Conservation (phyloP, 257 asterid genomes). For the Galeopsis tetrahit region DNA sequence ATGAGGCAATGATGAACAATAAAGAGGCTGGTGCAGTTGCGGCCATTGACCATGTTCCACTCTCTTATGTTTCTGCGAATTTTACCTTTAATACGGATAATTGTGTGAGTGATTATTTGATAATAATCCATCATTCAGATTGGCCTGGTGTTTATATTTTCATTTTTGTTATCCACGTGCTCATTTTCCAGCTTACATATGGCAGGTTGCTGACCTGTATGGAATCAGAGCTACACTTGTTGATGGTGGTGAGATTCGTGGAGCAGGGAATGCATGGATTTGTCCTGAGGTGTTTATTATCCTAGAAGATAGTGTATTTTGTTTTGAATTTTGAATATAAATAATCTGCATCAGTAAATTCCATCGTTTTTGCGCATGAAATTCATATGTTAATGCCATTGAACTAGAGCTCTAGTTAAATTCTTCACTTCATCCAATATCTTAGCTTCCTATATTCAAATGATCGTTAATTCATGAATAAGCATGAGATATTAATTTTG, state of each 20-base stretch:
- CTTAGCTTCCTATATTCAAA: constrained; percentile 18
- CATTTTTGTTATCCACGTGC: constrained; percentile 28
- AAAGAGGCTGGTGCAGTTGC: constrained; percentile 99
- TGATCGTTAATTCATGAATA: constrained; percentile 24
- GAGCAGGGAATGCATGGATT: constrained; percentile 99
- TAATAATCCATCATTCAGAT: constrained; percentile 28
- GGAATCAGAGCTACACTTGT: constrained; percentile 98
- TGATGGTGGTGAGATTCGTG: constrained; percentile 99
- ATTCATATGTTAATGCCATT: constrained; percentile 14
- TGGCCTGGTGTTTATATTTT: neutral
- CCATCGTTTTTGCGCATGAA: constrained; percentile 16
- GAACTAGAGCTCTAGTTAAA: neutral
- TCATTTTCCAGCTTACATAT: constrained; percentile 32
- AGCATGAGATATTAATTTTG: neutral
- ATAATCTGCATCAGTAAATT: constrained; percentile 28
- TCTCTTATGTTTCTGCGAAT: constrained; percentile 93
- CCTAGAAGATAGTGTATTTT: constrained; percentile 34
- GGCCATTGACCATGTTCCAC: constrained; percentile 90
- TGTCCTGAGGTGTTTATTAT: constrained; percentile 91
- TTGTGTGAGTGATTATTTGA: constrained; percentile 67
- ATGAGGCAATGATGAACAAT: constrained; percentile 80
- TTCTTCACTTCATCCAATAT: constrained; percentile 25
- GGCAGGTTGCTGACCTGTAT: constrained; percentile 96
- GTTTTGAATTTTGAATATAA: constrained; percentile 12
- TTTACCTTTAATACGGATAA: constrained; percentile 96